These are phyloP conservation scores for Phytophthora tubulina DNA, from an alignment of 352 stramenopile species.

Conservation along the genomic window DNA sequence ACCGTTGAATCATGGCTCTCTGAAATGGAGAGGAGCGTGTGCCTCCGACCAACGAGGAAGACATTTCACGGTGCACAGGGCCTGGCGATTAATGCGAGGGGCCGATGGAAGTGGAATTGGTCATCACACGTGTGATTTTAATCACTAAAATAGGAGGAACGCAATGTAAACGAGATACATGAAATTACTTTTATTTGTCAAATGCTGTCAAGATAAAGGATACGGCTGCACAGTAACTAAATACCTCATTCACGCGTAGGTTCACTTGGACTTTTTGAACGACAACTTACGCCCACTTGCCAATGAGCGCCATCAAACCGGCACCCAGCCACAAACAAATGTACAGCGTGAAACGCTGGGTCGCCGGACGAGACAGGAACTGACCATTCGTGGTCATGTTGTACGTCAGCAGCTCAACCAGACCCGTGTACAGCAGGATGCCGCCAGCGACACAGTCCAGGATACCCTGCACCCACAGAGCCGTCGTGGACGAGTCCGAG, in stretches of 20 bases:
- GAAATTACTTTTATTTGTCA: conserved; percentile 1
- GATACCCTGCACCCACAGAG: conserved; percentile 69
- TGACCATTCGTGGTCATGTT: conserved; percentile 74
- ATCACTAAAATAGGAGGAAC: too few relatives aligned
- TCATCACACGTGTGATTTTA: too few relatives aligned
- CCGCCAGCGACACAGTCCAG: conserved; percentile 73
- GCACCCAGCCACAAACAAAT: conserved; percentile 63
- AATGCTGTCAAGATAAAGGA: not conserved
- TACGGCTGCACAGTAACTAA: conserved; percentile 14
- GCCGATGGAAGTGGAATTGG: too few relatives aligned
- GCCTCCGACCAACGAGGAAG: not conserved
- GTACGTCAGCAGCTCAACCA: conserved; percentile 76
- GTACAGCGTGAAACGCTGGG: conserved; percentile 56
- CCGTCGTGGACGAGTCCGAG: conserved; percentile 52
- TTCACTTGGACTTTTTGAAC: conserved; percentile 4
- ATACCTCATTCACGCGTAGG: conserved; percentile 27
- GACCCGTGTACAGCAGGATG: conserved; percentile 76
- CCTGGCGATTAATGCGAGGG: too few relatives aligned
- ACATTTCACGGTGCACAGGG: not conserved
- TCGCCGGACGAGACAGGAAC: conserved; percentile 51
- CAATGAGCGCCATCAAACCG: conserved; percentile 69
- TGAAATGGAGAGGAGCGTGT: too few relatives aligned
- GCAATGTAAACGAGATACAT: too few relatives aligned
- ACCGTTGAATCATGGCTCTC: not conserved
- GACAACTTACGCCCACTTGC: conserved; percentile 67